A percentile compares a stretch with the other conserved stretches of the same genome.
These are phyloP conservation scores for Citrus hindsii DNA, from an alignment of 345 rosid species.

Conservation along the genomic window DNA sequence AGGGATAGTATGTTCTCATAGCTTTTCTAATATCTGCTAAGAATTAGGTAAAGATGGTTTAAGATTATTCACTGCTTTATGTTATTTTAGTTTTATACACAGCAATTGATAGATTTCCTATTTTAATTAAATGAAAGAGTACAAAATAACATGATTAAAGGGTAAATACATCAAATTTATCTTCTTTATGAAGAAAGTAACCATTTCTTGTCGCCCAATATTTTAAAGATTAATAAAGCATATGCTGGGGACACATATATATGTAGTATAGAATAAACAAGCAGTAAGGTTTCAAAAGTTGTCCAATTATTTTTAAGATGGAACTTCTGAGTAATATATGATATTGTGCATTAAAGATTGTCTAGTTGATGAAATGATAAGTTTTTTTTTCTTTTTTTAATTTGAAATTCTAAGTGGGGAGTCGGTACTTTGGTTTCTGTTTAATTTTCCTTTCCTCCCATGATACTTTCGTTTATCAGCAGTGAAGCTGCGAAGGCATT, in stretches of 20 bases:
- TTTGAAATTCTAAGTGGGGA: background rate
- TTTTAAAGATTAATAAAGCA: background rate
- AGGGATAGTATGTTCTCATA: background rate
- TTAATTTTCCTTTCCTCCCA: too few relatives aligned
- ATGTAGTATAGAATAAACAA: background rate
- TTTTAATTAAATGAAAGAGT: background rate
- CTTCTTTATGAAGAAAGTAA: conserved; percentile 19
- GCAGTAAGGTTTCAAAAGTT: conserved; percentile 1
- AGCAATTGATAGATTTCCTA: background rate
- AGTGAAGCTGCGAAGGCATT: too few relatives aligned
- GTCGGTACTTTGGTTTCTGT: background rate
- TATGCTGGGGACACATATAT: background rate
- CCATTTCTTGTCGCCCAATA: background rate
- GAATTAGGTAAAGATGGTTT: background rate
- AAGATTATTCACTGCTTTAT: background rate
- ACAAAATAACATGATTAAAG: conserved; percentile 24
- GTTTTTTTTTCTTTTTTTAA: background rate
- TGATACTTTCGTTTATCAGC: too few relatives aligned
- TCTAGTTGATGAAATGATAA: background rate
- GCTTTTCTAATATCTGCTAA: background rate
- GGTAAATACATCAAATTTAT: conserved; percentile 3
- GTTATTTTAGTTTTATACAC: background rate
- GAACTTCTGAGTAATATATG: background rate
- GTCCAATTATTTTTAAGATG: background rate
- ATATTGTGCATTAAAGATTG: background rate